Conservation (phyloP, 2,329 filamentous ascomycete genomes). For the Diaporthe vaccinii region DNA sequence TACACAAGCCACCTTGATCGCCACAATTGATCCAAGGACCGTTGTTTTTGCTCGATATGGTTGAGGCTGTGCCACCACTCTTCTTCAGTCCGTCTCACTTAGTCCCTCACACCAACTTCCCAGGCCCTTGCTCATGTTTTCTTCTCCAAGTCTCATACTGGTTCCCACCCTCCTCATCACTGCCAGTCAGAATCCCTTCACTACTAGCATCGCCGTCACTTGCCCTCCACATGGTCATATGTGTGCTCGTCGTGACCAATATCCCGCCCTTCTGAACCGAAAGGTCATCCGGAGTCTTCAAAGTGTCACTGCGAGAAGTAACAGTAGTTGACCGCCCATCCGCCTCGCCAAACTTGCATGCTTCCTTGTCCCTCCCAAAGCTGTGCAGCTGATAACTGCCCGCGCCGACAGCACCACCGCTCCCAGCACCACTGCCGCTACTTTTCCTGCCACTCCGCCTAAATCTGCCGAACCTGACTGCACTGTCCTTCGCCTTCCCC, state of each 20-base stretch:
- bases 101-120: background rate
- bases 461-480: conserved; percentile 1
- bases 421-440: background rate
- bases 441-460: conserved; percentile 27
- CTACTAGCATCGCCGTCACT: conserved; percentile 31
- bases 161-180: conserved; percentile 9
- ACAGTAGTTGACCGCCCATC: conserved; percentile 10
- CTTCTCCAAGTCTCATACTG: background rate
- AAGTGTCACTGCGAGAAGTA: background rate
- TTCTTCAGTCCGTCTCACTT: background rate
- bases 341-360: conserved; percentile 7
- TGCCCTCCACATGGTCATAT: conserved; percentile 32
- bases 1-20: conserved; percentile 1
- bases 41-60: background rate
- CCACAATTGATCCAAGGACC: background rate
- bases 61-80: background rate
- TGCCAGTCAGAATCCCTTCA: conserved; percentile 31
- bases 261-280: conserved; percentile 30
- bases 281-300: conserved; percentile 1
- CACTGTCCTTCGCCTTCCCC: background rate
- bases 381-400: conserved; percentile 40
- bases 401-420: background rate
- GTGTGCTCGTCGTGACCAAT: conserved; percentile 36
- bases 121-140: background rate
- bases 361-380: conserved; percentile 33